Evolutionary conservation across 345 rosid genomes (phyloP).

Genomic region (Melaleuca alternifolia): DNA sequence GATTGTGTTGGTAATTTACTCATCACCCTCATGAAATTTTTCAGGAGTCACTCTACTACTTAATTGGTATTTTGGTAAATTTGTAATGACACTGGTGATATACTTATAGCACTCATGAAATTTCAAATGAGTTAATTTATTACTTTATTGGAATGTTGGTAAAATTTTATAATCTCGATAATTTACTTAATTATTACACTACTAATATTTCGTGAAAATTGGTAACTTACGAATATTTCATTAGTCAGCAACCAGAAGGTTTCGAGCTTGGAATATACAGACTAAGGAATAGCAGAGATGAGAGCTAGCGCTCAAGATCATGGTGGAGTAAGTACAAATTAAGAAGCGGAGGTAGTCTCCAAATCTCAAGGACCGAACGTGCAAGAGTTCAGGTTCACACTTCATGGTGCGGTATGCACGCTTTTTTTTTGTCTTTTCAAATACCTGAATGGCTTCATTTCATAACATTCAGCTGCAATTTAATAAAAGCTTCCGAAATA

Average conservation of each 20-base stretch:
- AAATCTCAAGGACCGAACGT: neutral
- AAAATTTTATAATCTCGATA: too few relatives aligned
- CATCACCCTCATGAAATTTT: neutral
- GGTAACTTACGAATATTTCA: too few relatives aligned
- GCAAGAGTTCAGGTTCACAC: neutral
- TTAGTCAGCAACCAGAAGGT: neutral
- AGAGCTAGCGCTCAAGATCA: neutral
- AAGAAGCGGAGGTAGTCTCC: neutral
- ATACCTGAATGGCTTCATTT: too few relatives aligned
- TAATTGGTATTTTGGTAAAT: neutral
- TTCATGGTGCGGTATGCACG: accelerated
- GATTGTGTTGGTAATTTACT: neutral
- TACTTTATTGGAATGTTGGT: neutral
- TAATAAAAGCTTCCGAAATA: neutral
- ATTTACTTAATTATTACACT: too few relatives aligned
- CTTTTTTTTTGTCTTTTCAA: too few relatives aligned
- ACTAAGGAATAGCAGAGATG: neutral
- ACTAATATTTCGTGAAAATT: too few relatives aligned
- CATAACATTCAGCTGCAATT: neutral
- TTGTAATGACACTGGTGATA: accelerated
- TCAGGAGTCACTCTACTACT: neutral
- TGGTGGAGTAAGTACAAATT: neutral
- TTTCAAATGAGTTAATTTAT: too few relatives aligned
- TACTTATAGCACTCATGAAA: neutral
- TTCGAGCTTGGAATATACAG: neutral